Evolutionary conservation across 148 eudicot genomes (phyloP), one percentile per base, ranked within the genome.

Genomic region (Polygonum maritimum): DNA sequence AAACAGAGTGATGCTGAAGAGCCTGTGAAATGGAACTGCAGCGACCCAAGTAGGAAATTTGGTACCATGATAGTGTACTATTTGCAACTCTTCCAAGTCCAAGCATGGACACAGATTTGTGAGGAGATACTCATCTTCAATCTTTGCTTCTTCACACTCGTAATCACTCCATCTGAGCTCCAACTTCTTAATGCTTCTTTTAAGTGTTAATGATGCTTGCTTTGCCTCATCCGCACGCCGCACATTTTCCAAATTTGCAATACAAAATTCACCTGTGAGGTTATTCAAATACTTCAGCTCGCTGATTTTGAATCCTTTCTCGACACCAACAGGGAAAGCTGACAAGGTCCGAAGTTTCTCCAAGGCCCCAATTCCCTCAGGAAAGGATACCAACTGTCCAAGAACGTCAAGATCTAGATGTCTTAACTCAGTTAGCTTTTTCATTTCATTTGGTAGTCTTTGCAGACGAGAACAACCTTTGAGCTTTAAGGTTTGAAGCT

Each of bases 201-300:
- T 80, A 48, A 38, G 13, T 19, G 18, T 41, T 74, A 80, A 48
- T 54, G 4, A 22, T 58, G 79, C 82, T 26, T 71, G 36, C 71
- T 58, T 47, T 21, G 84, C 87, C 44, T 79, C 84, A 65, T 77
- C 77, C 33, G 26, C 21, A 13, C 39, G 48, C 18, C 63, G 18
- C 19, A 84, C 84, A 75, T 84, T 81, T 77, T 84, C 84, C 44
- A 84, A 82, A 65, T 73, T 71, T 0, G 75, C 75, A 5, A 84
- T 77, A 75, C 82, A 81, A 69, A 81, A 77, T 15, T 72, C 71
- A 4, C 86, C 86, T 3, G 73, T 69, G 12, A 84, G 77, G 36
- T 79, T 75, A 57, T 76, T 79, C 80, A 84, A 40, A 22, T 63
- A 35, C 63, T 49, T 74, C 38, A 84, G 22, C 82, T 84, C 82